Evolutionary conservation across 352 stramenopile genomes (phyloP).

Genomic region (Thraustotheca clavata): DNA sequence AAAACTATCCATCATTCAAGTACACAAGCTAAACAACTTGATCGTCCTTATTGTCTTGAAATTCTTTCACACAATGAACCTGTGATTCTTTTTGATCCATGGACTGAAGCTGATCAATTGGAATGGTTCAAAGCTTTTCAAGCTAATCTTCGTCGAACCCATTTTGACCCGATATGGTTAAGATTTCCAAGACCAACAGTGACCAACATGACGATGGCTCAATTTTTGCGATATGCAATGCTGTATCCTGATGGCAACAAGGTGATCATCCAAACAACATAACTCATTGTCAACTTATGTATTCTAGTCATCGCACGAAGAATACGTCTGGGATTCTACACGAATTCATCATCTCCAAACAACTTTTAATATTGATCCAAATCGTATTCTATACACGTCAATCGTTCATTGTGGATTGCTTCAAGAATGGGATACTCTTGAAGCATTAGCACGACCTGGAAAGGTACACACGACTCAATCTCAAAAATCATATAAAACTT

Average conservation of each 20-base stretch:
- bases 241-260: slow-evolving; percentile 43
- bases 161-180: slow-evolving; percentile 47
- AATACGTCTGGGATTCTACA: slow-evolving; percentile 23
- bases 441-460: slow-evolving; percentile 33
- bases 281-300: slow-evolving; percentile 30
- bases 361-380: background rate
- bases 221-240: slow-evolving; percentile 53
- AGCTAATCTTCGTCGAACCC: slow-evolving; percentile 55
- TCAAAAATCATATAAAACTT: slow-evolving; percentile 25
- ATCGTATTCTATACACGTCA: slow-evolving; percentile 31
- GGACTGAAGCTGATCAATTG: slow-evolving; percentile 40
- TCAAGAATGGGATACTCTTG: slow-evolving; percentile 46
- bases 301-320: slow-evolving; percentile 44
- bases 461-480: slow-evolving; percentile 26
- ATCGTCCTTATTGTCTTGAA: slow-evolving; percentile 52
- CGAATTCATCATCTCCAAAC: background rate
- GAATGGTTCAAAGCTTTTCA: slow-evolving; percentile 54
- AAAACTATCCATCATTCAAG: slow-evolving; percentile 37
- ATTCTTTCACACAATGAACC: slow-evolving; percentile 35
- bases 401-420: slow-evolving; percentile 37
- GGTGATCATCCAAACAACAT: background rate
- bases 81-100: slow-evolving; percentile 53
- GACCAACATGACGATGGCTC: slow-evolving; percentile 40
- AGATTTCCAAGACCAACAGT: slow-evolving; percentile 42
- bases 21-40: slow-evolving; percentile 43